Evolutionary conservation across 495 filamentous ascomycete genomes (phyloP).

Genomic region (Cercophora samala): DNA sequence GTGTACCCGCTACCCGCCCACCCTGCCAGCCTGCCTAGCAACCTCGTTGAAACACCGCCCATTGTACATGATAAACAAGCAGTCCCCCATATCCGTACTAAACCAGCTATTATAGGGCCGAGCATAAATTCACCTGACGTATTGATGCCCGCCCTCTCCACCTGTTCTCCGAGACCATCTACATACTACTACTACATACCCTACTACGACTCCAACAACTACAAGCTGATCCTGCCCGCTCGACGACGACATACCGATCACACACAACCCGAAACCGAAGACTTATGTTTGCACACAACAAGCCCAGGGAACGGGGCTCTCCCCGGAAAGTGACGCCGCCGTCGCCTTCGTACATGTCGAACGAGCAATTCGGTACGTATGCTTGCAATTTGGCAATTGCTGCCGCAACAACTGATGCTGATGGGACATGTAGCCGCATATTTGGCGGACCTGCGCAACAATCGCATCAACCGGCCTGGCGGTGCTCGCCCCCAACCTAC

Average conservation of each 20-base stretch:
- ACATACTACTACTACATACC: background rate
- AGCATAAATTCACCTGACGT: background rate
- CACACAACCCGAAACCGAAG: background rate
- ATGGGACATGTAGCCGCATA: constrained; percentile 60
- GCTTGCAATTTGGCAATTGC: constrained; percentile 28
- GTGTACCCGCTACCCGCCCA: too few relatives aligned
- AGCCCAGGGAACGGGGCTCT: constrained; percentile 34
- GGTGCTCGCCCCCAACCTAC: constrained; percentile 76
- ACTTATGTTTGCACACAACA: constrained; percentile 35
- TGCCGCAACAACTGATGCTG: constrained; percentile 23
- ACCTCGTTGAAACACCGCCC: constrained; percentile 11
- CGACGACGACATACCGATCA: background rate
- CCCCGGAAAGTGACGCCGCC: constrained; percentile 65
- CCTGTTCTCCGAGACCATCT: background rate
- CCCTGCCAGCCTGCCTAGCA: constrained; percentile 17
- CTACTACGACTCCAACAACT: background rate
- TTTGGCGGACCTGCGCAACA: constrained; percentile 74
- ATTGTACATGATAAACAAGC: constrained; percentile 18
- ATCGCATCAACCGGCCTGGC: constrained; percentile 68
- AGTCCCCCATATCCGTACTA: background rate
- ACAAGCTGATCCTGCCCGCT: background rate
- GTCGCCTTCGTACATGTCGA: constrained; percentile 77
- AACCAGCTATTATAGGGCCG: constrained; percentile 6
- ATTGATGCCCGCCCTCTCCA: background rate
- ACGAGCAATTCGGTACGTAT: constrained; percentile 74